Evolutionary conservation across 495 filamentous ascomycete genomes (phyloP).

Genomic region (Penicillium antarcticum): DNA sequence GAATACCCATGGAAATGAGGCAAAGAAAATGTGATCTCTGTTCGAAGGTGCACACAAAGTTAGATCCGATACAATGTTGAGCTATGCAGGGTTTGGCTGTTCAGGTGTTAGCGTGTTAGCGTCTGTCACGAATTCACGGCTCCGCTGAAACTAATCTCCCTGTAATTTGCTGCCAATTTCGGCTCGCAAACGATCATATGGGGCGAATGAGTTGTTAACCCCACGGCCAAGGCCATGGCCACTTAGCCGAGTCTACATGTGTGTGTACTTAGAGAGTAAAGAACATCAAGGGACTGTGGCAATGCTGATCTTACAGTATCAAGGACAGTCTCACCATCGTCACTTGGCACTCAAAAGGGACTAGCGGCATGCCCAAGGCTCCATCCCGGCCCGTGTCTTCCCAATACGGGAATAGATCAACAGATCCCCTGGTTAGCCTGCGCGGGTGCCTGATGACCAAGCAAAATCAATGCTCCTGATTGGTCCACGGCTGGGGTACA

Average conservation of each 20-base stretch:
- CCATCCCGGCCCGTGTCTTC: conserved; percentile 12
- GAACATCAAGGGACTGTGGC: not conserved
- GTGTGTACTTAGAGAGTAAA: too few relatives aligned
- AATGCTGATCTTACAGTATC: not conserved
- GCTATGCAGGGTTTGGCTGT: too few relatives aligned
- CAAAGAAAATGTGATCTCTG: not conserved
- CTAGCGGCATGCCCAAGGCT: not conserved
- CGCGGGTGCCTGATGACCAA: conserved; percentile 22
- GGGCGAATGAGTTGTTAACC: too few relatives aligned
- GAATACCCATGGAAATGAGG: conserved; percentile 7
- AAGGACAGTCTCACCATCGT: not conserved
- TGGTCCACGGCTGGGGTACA: not conserved
- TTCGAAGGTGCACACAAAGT: too few relatives aligned
- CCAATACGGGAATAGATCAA: conserved; percentile 16
- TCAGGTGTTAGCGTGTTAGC: too few relatives aligned
- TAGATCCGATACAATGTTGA: too few relatives aligned
- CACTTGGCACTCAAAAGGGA: not conserved
- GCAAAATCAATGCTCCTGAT: not conserved
- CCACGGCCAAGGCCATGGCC: too few relatives aligned
- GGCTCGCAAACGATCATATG: too few relatives aligned
- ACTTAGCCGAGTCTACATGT: too few relatives aligned
- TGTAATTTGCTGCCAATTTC: too few relatives aligned
- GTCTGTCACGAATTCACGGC: too few relatives aligned
- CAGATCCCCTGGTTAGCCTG: conserved; percentile 2
- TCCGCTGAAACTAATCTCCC: too few relatives aligned